These are phyloP conservation scores for Xylariaceae sp. DNA, from an alignment of 2,329 filamentous ascomycete species.

Conservation along the genomic window DNA sequence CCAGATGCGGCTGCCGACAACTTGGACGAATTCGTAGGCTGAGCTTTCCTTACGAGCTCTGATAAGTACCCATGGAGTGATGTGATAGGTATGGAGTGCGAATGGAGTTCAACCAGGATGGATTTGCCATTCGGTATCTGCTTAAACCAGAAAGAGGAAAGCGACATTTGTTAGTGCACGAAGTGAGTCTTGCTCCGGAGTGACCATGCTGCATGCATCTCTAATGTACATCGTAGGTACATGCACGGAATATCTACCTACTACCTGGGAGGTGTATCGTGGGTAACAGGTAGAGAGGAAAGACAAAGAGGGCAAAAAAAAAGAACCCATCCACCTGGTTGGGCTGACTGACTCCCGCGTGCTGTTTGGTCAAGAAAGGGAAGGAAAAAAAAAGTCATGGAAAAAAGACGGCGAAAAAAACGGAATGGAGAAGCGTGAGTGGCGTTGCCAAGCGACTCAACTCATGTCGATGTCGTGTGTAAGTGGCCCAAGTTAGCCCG, in stretches of 20 bases:
- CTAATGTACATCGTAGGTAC: not conserved
- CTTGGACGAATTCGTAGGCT: slow-evolving; percentile 7
- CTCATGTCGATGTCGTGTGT: not conserved
- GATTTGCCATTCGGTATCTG: not conserved
- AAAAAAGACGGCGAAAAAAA: no score
- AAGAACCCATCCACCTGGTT: not conserved
- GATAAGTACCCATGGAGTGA: no score
- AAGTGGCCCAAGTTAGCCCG: not conserved
- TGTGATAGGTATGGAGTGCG: not conserved
- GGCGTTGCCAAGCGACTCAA: not conserved
- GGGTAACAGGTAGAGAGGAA: no score
- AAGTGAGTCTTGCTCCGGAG: not conserved
- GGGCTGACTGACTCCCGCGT: not conserved
- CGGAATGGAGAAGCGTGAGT: no score
- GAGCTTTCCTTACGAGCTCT: slow-evolving; percentile 3
- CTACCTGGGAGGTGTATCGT: not conserved
- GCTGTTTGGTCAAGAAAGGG: not conserved
- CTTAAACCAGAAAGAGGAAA: slow-evolving; percentile 2
- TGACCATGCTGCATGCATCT: not conserved
- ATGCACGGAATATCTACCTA: not conserved
- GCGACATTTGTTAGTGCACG: not conserved
- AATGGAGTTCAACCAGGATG: slow-evolving; percentile 11
- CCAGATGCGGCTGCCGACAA: slow-evolving; percentile 7
- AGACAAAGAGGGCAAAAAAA: not conserved
- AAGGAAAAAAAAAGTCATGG: no score